Evolutionary conservation across 2,329 filamentous ascomycete genomes (phyloP).

Genomic region (Hypoxylon sp.): DNA sequence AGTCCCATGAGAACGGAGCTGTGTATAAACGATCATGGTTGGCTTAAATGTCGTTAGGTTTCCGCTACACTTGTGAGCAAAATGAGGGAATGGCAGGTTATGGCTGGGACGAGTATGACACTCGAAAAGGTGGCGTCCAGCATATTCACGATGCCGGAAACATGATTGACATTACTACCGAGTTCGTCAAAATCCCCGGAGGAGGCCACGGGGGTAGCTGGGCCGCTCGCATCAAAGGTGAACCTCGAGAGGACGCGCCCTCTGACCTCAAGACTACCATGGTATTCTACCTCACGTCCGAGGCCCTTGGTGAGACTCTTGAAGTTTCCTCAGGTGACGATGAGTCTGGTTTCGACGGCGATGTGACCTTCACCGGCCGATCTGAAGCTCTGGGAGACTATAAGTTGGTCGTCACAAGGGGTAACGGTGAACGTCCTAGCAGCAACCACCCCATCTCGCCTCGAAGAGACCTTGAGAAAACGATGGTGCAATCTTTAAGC

Average conservation of each 20-base stretch:
- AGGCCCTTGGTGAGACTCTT: conserved; percentile 73
- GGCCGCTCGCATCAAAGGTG: conserved; percentile 87
- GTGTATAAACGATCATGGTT: conserved; percentile 6
- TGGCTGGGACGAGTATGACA: conserved; percentile 97
- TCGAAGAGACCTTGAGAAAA: conserved; percentile 76
- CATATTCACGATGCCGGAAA: conserved; percentile 91
- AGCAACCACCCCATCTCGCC: conserved; percentile 71
- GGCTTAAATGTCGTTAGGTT: conserved; percentile 60
- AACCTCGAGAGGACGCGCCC: conserved; percentile 73
- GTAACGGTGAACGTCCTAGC: conserved; percentile 67
- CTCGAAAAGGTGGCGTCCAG: conserved; percentile 84
- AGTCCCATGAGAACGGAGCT: conserved; percentile 41
- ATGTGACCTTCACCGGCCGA: conserved; percentile 75
- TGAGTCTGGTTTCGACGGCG: conserved; percentile 58
- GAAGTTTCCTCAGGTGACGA: conserved; percentile 63
- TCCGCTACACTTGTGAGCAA: conserved; percentile 96
- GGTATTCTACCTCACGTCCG: conserved; percentile 82
- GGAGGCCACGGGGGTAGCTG: conserved; percentile 88
- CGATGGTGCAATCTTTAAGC: conserved; percentile 75
- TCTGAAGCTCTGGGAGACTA: conserved; percentile 80
- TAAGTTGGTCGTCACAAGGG: conserved; percentile 77
- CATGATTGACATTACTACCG: conserved; percentile 86
- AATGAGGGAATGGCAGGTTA: conserved; percentile 93
- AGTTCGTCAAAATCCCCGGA: conserved; percentile 91
- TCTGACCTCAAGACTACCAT: conserved; percentile 76